Evolutionary conservation across 2,329 filamentous ascomycete genomes (phyloP), one percentile per base, ranked within the genome.

Genomic region (Xylaria sp.): DNA sequence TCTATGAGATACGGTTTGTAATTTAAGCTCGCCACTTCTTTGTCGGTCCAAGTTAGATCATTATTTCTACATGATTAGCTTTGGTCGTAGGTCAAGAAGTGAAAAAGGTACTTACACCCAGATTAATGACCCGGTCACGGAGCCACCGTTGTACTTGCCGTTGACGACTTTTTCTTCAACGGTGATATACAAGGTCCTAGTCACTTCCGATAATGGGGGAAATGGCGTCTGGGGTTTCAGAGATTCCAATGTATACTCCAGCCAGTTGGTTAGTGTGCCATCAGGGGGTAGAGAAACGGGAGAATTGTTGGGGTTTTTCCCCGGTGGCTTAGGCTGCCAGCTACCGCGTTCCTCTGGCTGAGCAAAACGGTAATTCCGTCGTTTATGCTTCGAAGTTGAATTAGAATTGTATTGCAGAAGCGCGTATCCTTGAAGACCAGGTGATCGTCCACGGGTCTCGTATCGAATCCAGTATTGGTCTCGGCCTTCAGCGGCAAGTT

Each of bases 381-480:
- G 13, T 22, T 45, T 2, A 13, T 54, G 29, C 33, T 50, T 71
- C 1, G 63, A 53, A 39, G 64, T 67, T n/a, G 39, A 50, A 39
- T n/a, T 61, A 5, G 67, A 73, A 1, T 74, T 73, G 72, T 84
- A 87, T 36, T 79, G 80, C 5, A 87, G 74, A 2, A 88, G 73
- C 6, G 80, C 86, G 67, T 84, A 88, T 22, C 83, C 82, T 17
- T 75, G 77, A 63, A 82, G 80, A 0, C 79, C 73, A 1, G 76
- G 71, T 0, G 84, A 83, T 0, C 86, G 81, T 42, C 86, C 84
- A 17, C 82, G 81, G 10, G 81, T 86, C 66, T 85, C 83, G 62
- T 81, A 80, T 51, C 84, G 82, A 25, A 87, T 81, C 68, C 80
- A 79, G 64, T 80, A 86, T 44, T 81, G 77, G 2, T 78, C 77